A percentile compares a stretch with the other conserved stretches of the same genome.
phyloP scores from a whole-genome alignment of 805 yeast genomes.

The Saccharomycopsis synnaedendra region DNA sequence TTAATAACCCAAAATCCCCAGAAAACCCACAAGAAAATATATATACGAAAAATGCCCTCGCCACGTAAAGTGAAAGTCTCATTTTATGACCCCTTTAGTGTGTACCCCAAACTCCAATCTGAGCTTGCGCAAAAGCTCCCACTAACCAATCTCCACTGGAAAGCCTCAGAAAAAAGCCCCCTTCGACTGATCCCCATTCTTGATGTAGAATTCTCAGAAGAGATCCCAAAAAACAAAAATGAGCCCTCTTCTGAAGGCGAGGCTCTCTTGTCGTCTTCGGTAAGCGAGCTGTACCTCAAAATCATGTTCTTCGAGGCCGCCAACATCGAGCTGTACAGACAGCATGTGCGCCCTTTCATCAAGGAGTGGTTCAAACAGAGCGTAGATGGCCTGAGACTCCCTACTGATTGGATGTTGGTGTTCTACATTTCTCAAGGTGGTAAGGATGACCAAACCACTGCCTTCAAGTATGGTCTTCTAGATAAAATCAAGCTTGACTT shows the following conservation, averaged over 20 bases:
- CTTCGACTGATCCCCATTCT: conserved; percentile 53
- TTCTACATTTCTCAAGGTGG: conserved; percentile 33
- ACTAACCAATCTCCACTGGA: conserved; percentile 64
- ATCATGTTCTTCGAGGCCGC: conserved; percentile 60
- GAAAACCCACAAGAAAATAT: neutral
- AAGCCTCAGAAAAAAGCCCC: conserved; percentile 34
- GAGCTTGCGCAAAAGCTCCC: conserved; percentile 38
- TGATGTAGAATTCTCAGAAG: conserved; percentile 44
- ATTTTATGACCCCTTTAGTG: conserved; percentile 66
- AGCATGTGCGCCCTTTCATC: conserved; percentile 72
- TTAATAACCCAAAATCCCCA: neutral
- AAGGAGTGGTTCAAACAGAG: conserved; percentile 60
- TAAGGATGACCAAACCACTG: conserved; percentile 26
- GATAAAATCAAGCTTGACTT: conserved; percentile 50
- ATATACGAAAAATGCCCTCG: neutral
- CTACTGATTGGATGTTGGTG: conserved; percentile 54
- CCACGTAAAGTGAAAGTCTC: conserved; percentile 12
- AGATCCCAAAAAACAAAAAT: conserved; percentile 31
- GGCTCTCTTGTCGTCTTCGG: conserved; percentile 16
- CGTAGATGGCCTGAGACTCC: conserved; percentile 27
- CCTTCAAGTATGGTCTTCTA: conserved; percentile 35
- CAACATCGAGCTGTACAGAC: conserved; percentile 61
- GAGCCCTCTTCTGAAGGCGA: conserved; percentile 9
- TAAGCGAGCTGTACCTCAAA: conserved; percentile 44
- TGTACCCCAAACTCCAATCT: conserved; percentile 33